These are phyloP conservation scores for Podospora australis DNA, from an alignment of 495 filamentous ascomycete genomes.

Conservation along the genomic window DNA sequence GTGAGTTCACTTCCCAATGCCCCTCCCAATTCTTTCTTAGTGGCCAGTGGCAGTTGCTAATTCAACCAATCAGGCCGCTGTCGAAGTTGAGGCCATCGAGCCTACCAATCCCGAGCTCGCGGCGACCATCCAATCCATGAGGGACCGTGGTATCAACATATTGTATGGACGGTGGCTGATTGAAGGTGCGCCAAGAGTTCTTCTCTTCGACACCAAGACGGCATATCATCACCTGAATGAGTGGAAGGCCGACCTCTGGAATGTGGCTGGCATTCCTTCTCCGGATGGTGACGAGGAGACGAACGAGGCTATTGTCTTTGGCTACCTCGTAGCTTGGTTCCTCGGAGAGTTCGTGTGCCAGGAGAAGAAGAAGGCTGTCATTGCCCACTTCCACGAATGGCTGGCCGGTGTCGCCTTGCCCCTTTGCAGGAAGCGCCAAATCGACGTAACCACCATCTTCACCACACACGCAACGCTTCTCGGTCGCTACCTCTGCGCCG, in stretches of 20 bases:
- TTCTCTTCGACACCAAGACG: slow-evolving; percentile 91
- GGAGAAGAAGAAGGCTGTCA: slow-evolving; percentile 81
- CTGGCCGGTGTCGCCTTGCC: slow-evolving; percentile 93
- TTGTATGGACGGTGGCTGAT: slow-evolving; percentile 97
- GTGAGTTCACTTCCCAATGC: slow-evolving; percentile 44
- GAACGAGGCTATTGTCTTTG: slow-evolving; percentile 96
- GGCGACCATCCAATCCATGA: slow-evolving; percentile 82
- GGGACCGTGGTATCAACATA: slow-evolving; percentile 80
- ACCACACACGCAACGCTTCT: slow-evolving; percentile 95
- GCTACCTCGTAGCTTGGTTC: slow-evolving; percentile 96
- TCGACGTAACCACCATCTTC: slow-evolving; percentile 97
- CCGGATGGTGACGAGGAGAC: slow-evolving; percentile 90
- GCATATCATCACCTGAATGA: slow-evolving; percentile 88
- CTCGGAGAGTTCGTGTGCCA: slow-evolving; percentile 95
- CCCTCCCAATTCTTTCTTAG: background rate
- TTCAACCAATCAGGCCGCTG: slow-evolving; percentile 57
- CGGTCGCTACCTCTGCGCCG: slow-evolving; percentile 92
- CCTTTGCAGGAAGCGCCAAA: slow-evolving; percentile 82
- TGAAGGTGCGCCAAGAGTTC: slow-evolving; percentile 86
- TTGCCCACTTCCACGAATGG: slow-evolving; percentile 99
- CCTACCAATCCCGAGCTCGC: slow-evolving; percentile 75
- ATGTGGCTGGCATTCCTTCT: slow-evolving; percentile 82
- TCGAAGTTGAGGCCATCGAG: slow-evolving; percentile 89
- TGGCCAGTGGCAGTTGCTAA: background rate
- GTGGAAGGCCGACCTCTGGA: slow-evolving; percentile 97